Conservation (phyloP, 2,329 filamentous ascomycete species). For the Trichoderma lentiforme region DNA sequence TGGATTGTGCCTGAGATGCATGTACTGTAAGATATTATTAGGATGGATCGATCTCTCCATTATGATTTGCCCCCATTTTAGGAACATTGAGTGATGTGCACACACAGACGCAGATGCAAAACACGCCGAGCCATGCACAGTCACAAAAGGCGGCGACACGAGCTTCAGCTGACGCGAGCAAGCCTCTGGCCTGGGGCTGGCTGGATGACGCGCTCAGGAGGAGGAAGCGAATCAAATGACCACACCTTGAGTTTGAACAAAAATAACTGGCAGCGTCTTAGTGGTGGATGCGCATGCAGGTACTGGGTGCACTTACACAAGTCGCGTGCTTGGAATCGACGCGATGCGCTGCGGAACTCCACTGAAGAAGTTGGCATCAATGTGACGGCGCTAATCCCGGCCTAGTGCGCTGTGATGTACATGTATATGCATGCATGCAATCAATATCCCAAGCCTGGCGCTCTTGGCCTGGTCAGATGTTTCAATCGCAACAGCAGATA, state of each 20-base stretch:
- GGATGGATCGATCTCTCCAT: background rate
- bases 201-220: conserved; percentile 6
- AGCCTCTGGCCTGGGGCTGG: background rate
- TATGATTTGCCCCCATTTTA: background rate
- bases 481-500: background rate
- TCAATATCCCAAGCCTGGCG: background rate
- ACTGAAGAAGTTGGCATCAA: background rate
- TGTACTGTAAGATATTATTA: conserved; percentile 1
- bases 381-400: background rate
- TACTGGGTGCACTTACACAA: background rate
- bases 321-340: background rate
- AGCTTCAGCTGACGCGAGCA: background rate
- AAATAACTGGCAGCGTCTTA: background rate
- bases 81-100: background rate
- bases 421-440: background rate
- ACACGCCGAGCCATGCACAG: background rate
- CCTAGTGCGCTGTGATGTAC: background rate
- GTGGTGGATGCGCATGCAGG: conserved; percentile 10
- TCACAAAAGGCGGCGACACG: background rate
- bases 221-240: conserved; percentile 13
- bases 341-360: background rate
- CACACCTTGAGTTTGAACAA: background rate
- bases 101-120: background rate
- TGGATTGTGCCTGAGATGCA: background rate
- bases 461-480: background rate